Percentiles rank a stretch among this genome's conserved stretches.
phyloP scores from a whole-genome alignment of 305 asterid species.

The Plantago coronopus region DNA sequence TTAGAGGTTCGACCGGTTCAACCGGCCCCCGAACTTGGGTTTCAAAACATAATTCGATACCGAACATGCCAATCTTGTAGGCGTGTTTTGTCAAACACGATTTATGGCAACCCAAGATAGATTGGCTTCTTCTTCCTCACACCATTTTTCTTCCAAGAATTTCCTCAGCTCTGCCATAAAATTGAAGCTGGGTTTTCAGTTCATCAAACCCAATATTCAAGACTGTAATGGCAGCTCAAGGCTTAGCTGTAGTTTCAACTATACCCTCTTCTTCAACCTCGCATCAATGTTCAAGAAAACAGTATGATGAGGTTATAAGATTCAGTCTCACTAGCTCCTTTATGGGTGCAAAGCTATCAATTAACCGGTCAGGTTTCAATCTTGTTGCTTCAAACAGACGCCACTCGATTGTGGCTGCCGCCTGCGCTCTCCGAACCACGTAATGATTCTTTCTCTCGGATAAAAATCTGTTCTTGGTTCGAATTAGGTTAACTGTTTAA shows the following conservation, averaged over 20 bases:
- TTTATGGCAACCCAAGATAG: too few species aligned
- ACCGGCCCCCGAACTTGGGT: too few species aligned
- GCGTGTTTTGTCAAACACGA: too few species aligned
- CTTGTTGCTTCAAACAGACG: constrained; percentile 44
- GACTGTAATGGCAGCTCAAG: constrained; percentile 11
- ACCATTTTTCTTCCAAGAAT: too few species aligned
- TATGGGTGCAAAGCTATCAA: constrained; percentile 46
- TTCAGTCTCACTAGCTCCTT: constrained; percentile 36
- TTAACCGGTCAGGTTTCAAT: constrained; percentile 35
- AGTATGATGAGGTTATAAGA: constrained; percentile 30
- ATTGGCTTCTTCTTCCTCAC: too few species aligned
- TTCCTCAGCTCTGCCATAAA: too few species aligned
- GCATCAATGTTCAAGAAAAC: constrained; percentile 31
- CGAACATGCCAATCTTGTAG: too few species aligned
- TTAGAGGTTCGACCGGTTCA: too few species aligned
- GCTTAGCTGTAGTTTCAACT: constrained; percentile 1
- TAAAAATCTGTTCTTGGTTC: constrained; percentile 2
- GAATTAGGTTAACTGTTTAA: background rate
- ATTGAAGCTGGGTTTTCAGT: too few species aligned
- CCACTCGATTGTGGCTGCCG: constrained; percentile 51
- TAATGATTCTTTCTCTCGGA: constrained; percentile 28
- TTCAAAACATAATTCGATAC: too few species aligned
- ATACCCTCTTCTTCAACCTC: constrained; percentile 7
- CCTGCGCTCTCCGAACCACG: constrained; percentile 71
- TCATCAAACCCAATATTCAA: too few species aligned